Evolutionary conservation across 2,329 filamentous ascomycete genomes (phyloP), one percentile per base, ranked within the genome.

Genomic region (Aspergillus cejpii): DNA sequence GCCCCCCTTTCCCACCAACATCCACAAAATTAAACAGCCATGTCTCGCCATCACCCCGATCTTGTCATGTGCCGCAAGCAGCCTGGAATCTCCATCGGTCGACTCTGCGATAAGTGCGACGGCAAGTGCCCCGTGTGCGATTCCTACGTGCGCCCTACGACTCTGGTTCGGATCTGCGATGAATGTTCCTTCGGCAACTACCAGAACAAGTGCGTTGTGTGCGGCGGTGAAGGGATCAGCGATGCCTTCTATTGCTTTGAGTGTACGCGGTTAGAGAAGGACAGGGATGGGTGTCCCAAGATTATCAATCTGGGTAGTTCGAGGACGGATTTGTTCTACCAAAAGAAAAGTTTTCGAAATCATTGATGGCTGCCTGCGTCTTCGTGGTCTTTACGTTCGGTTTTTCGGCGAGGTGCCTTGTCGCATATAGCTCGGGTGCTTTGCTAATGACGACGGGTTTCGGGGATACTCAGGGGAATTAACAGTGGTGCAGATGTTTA

Each of bases 21-120:
- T 17, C 31, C 31, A 19, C 12, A 26, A 17, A 27, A 24, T 8
- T 26, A 41, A 40, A 19, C 50, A 63, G 76, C 27, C 64, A 94
- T 94, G 88, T 94, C 88, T 64, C 87, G 88, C 74, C 88, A 94
- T 78, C 88, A 96, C 69, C 90, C 90, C 70, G 92, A 98, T 76
- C 84, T 98, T 57, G 92, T 98, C 61, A 97, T 97, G 91, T 98
- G 92, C 80, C 90, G 91, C 75, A 98, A 98, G 75, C 91, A 95
- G 69, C 78, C 91, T 49, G 92, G 92, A 72, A 96, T 97, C 67
- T 87, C 90, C 62, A 95, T 98, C 79, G 92, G 92, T 66, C 90
- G 92, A 45, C 87, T 98, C 65, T 98, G 92, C 79, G 92, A 98
- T 75, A 98, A 98, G 74, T 98, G 92, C 77, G 92, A 98, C 74